phyloP scores from a whole-genome alignment of 352 stramenopile genomes.

The Peronospora tabacina region DNA sequence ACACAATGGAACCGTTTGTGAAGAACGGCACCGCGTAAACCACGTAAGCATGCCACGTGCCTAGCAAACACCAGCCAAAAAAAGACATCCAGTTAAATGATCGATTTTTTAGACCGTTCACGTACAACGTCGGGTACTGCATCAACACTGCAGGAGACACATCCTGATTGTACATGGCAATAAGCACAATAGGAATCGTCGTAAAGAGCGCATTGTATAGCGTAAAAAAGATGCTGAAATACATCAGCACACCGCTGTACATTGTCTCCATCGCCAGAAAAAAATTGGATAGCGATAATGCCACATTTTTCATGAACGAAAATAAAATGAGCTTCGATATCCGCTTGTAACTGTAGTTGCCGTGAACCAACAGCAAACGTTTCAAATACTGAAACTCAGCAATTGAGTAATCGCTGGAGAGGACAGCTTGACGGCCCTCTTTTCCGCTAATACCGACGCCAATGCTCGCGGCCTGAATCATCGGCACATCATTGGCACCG shows the following conservation, averaged over 20 bases:
- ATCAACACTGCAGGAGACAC: conserved; percentile 83
- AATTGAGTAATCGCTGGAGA: conserved; percentile 81
- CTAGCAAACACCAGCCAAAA: conserved; percentile 77
- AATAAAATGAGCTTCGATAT: conserved; percentile 87
- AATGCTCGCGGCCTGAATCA: conserved; percentile 85
- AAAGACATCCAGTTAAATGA: conserved; percentile 88
- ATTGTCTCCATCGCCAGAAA: conserved; percentile 77
- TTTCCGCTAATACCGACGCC: conserved; percentile 83
- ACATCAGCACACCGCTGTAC: conserved; percentile 86
- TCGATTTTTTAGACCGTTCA: conserved; percentile 82
- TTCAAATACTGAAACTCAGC: conserved; percentile 82
- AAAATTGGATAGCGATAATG: conserved; percentile 79
- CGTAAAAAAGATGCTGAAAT: conserved; percentile 86
- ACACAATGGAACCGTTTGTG: conserved; percentile 73
- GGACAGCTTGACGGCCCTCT: conserved; percentile 75
- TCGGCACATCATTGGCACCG: conserved; percentile 81
- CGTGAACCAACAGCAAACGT: conserved; percentile 72
- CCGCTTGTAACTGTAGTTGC: conserved; percentile 88
- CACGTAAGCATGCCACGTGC: conserved; percentile 84
- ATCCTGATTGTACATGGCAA: conserved; percentile 89
- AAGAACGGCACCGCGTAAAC: conserved; percentile 83
- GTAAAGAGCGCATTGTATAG: conserved; percentile 87
- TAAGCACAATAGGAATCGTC: conserved; percentile 84
- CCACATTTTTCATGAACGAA: conserved; percentile 87
- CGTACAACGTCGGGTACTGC: conserved; percentile 86